Evolutionary conservation across 2,329 filamentous ascomycete species (phyloP), one percentile per base, ranked within the genome.

Genomic region (Thielaviopsis ethacetica): DNA sequence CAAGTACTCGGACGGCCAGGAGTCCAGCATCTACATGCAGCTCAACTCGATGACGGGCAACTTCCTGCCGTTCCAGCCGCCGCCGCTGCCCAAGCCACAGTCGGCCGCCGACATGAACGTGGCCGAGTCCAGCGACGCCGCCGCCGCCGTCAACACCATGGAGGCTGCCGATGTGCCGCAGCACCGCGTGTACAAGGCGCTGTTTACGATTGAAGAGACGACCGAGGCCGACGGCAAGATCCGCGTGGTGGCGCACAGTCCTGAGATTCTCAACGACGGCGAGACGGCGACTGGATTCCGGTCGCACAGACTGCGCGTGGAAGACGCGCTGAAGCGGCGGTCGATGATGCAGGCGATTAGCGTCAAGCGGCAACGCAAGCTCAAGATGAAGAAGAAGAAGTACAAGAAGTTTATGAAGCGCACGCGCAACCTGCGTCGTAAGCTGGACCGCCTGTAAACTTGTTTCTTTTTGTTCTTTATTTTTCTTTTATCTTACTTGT

Each of bases 361-460:
- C 68, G 91, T 96, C 65, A 90, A 85, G 78, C 81, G 93, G 71
- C 89, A 95, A 73, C 79, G 90, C 69, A 94, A 93, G 76, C 75
- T 96, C 68, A 95, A 90, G 82, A 98, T 98, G 91, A 98, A 98
- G 87, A 98, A 97, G 82, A 91, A 97, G 81, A 98, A 98, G 84
- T 95, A 95, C 74, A 97, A 96, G 90, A 98, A 98, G 82, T 77
- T 97, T 65, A 90, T 95, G 87, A 88, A 86, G 78, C 81, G 83
- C 72, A 96, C 91, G 68, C 83, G 91, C 71, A 91, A 88, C 70
- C 72, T 90, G 76, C 85, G 91, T 69, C 83, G 90, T 69, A 95
- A 91, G 76, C 76, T 93, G 67, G 88, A 86, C 67, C 80, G 83
- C 68, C 75, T 80, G 63, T 82, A 75, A 72, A 62, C 55, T 53